phyloP scores from a whole-genome alignment of 495 filamentous ascomycete species.

The Trichoderma orchidacearum region DNA sequence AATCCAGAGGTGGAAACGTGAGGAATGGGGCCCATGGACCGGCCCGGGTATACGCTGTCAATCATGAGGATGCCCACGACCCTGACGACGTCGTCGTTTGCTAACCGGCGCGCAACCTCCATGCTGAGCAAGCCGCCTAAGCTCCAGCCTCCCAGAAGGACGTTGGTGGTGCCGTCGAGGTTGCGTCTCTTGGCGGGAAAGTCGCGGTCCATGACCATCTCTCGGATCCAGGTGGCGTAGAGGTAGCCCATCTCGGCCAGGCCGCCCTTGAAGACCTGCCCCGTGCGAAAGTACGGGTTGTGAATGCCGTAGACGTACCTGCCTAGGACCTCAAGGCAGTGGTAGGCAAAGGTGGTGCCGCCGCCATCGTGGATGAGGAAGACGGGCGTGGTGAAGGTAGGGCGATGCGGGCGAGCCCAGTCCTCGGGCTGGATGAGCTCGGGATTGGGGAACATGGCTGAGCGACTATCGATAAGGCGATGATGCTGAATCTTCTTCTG shows the following conservation, averaged over 20 bases:
- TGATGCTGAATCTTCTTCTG: background rate
- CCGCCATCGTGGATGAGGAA: conserved; percentile 25
- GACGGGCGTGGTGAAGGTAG: conserved; percentile 8
- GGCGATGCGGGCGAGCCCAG: background rate
- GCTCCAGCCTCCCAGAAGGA: conserved; percentile 30
- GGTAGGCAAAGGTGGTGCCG: conserved; percentile 22
- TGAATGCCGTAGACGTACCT: conserved; percentile 20
- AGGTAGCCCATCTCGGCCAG: conserved; percentile 16
- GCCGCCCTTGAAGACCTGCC: conserved; percentile 17
- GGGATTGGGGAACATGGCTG: background rate
- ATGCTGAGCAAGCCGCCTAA: conserved; percentile 27
- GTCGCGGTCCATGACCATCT: background rate
- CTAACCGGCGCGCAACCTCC: conserved; percentile 23
- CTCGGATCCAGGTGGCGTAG: conserved; percentile 12
- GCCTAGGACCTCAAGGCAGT: conserved; percentile 14
- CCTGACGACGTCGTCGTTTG: conserved; percentile 7
- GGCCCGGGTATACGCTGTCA: conserved; percentile 24
- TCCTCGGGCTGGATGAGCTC: conserved; percentile 3
- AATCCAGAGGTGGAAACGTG: background rate
- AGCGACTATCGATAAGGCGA: background rate
- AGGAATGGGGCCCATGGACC: conserved; percentile 3
- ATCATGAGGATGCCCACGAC: conserved; percentile 30
- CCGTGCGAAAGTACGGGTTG: conserved; percentile 18
- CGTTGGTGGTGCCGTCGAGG: conserved; percentile 6
- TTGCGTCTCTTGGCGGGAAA: background rate